Evolutionary conservation across 306 rosid species (phyloP).

Genomic region (Quercus wislizeni): DNA sequence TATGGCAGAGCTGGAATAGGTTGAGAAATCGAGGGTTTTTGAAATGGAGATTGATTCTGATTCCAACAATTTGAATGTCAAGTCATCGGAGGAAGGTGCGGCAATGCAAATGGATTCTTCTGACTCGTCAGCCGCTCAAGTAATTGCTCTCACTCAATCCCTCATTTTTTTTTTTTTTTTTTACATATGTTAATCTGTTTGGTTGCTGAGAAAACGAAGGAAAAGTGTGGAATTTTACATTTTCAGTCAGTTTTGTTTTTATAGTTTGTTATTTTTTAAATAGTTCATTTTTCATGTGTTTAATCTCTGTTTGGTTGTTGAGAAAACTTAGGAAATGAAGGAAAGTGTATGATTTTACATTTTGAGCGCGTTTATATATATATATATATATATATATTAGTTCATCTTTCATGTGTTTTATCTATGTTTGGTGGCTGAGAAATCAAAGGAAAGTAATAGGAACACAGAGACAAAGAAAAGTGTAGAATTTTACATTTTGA

Average conservation of each 20-base stretch:
- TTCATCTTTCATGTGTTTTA: too few relatives aligned
- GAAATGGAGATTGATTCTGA: constrained; percentile 56
- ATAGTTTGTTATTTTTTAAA: too few relatives aligned
- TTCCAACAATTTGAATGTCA: constrained; percentile 12
- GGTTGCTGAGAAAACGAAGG: neutral
- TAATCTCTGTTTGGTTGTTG: neutral
- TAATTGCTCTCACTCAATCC: constrained; percentile 4
- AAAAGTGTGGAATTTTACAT: neutral
- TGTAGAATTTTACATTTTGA: too few relatives aligned
- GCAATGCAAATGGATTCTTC: constrained; percentile 51
- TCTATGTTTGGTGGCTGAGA: too few relatives aligned
- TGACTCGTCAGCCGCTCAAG: constrained; percentile 39
- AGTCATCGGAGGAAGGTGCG: constrained; percentile 2
- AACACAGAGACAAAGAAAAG: too few relatives aligned
- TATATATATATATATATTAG: too few relatives aligned
- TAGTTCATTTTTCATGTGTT: neutral
- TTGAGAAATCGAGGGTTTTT: too few relatives aligned
- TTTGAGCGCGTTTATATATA: too few relatives aligned
- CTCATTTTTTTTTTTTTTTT: neutral
- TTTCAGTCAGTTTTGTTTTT: neutral
- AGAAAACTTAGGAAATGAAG: too few relatives aligned
- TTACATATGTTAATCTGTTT: neutral
- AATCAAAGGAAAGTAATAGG: too few relatives aligned
- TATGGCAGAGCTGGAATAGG: too few relatives aligned
- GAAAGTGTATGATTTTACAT: too few relatives aligned